These are phyloP conservation scores for Pleurotus tuber-regium DNA, from an alignment of 768 basidiomycete genomes.

Conservation along the genomic window DNA sequence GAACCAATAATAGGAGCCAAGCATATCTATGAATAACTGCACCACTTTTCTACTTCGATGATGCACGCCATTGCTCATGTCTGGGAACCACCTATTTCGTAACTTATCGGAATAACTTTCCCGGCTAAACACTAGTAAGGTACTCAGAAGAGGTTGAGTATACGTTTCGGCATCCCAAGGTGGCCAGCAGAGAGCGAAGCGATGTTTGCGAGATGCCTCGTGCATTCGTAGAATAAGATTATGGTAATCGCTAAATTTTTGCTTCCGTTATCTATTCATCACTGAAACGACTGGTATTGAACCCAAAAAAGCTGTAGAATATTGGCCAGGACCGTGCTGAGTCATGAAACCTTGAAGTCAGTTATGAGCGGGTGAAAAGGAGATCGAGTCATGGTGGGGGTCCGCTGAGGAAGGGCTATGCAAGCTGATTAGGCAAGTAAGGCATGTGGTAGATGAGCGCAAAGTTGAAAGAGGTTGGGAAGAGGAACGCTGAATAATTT, in stretches of 20 bases:
- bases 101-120: neutral
- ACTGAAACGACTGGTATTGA: too few relatives aligned
- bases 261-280: neutral
- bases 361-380: neutral
- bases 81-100: neutral
- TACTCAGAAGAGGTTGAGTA: too few relatives aligned
- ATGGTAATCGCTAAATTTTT: neutral
- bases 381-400: neutral
- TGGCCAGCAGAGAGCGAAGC: too few relatives aligned
- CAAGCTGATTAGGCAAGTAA: neutral
- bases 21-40: neutral
- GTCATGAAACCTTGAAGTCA: too few relatives aligned
- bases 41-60: neutral
- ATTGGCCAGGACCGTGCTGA: neutral
- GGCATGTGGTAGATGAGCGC: slow-evolving; percentile 3
- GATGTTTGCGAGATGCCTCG: too few relatives aligned
- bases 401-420: neutral
- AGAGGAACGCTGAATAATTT: too few relatives aligned
- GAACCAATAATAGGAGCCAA: too few relatives aligned
- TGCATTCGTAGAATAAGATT: too few relatives aligned
- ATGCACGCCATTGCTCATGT: neutral
- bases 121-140: too few relatives aligned
- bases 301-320: neutral
- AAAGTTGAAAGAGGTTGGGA: neutral
- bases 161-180: too few relatives aligned